Conservation (phyloP, 2,329 filamentous ascomycete species). For the Purpureocillium takamizusanense region DNA sequence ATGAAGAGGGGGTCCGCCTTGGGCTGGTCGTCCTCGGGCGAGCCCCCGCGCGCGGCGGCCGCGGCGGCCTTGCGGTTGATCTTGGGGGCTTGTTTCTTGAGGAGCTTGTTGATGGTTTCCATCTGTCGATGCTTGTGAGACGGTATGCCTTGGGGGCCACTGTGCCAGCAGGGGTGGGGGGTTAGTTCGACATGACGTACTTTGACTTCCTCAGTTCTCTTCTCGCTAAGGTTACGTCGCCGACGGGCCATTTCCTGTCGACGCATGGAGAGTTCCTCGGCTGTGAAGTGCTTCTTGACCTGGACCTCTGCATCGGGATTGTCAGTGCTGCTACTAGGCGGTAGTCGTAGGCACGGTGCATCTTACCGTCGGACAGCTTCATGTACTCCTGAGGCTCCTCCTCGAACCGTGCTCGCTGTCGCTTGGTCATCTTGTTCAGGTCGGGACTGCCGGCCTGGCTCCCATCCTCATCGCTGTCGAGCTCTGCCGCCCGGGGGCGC, state of each 20-base stretch:
- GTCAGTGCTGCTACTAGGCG: constrained; percentile 4
- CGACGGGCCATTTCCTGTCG: constrained; percentile 54
- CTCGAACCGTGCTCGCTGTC: constrained; percentile 50
- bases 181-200: too few relatives aligned
- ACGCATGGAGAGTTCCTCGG: constrained; percentile 53
- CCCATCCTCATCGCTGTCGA: constrained; percentile 33
- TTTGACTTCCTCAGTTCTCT: constrained; percentile 57
- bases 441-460: constrained; percentile 43
- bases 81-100: constrained; percentile 79
- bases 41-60: constrained; percentile 32
- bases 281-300: constrained; percentile 53
- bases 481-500: constrained; percentile 25
- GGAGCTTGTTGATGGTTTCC: constrained; percentile 84
- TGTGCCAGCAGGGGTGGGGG: too few relatives aligned
- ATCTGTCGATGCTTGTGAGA: constrained; percentile 40
- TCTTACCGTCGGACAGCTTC: constrained; percentile 51
- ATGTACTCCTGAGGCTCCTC: constrained; percentile 45
- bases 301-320: constrained; percentile 42
- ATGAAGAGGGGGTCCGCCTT: constrained; percentile 54
- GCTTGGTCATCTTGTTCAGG: constrained; percentile 51
- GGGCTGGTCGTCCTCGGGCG: constrained; percentile 34
- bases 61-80: constrained; percentile 46
- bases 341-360: not conserved
- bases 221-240: constrained; percentile 53
- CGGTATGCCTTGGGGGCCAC: too few relatives aligned